Evolutionary conservation across 2,329 filamentous ascomycete genomes (phyloP).

Genomic region (Coleophoma cylindrospora): DNA sequence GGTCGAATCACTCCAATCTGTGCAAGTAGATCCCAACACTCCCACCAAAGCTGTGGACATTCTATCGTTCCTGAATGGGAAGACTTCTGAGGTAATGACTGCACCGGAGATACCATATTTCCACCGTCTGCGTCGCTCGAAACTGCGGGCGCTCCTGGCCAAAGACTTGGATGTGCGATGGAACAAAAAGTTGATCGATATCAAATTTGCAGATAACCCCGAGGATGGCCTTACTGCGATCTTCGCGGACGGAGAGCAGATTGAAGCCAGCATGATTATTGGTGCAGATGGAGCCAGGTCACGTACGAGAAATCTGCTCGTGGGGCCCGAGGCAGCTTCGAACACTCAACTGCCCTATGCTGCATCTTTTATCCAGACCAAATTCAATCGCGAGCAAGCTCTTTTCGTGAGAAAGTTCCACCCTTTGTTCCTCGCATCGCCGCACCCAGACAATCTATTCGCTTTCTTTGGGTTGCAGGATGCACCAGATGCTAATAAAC

Average conservation of each 20-base stretch:
- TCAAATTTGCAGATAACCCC: slow-evolving; percentile 22
- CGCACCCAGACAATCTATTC: slow-evolving; percentile 38
- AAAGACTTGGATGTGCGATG: slow-evolving; percentile 31
- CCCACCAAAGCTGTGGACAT: slow-evolving; percentile 22
- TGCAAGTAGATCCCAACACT: slow-evolving; percentile 25
- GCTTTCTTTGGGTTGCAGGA: slow-evolving; percentile 41
- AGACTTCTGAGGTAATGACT: slow-evolving; percentile 23
- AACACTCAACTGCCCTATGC: slow-evolving; percentile 35
- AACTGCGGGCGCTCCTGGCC: slow-evolving; percentile 29
- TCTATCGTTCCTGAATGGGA: slow-evolving; percentile 28
- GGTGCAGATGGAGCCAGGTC: slow-evolving; percentile 30
- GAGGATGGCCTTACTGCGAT: slow-evolving; percentile 18
- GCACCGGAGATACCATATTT: slow-evolving; percentile 22
- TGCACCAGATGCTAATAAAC: slow-evolving; percentile 29
- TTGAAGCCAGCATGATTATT: slow-evolving; percentile 24
- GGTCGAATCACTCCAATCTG: slow-evolving; percentile 20
- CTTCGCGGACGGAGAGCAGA: slow-evolving; percentile 26
- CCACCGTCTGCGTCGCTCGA: slow-evolving; percentile 29
- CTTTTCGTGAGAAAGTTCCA: slow-evolving; percentile 37
- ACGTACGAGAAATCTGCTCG: slow-evolving; percentile 20
- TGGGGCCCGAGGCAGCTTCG: slow-evolving; percentile 23
- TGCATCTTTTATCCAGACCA: slow-evolving; percentile 38
- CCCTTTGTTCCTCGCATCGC: slow-evolving; percentile 35
- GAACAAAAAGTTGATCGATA: slow-evolving; percentile 30
- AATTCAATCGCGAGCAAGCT: slow-evolving; percentile 35